Evolutionary conservation across 495 filamentous ascomycete species (phyloP), one percentile per base, ranked within the genome.

Genomic region (Aspergillus leporis): DNA sequence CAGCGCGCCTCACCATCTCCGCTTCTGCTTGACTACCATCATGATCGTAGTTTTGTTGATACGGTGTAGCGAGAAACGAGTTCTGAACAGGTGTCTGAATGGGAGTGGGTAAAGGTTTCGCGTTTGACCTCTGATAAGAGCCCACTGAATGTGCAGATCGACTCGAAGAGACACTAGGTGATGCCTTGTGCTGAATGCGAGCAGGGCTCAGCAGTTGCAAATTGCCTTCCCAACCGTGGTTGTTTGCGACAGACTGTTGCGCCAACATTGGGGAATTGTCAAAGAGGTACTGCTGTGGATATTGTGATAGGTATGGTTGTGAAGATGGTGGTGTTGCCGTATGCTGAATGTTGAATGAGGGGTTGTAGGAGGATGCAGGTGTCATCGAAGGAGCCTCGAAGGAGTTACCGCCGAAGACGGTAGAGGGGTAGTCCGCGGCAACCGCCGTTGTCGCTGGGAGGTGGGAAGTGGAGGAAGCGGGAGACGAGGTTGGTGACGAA

Each of bases 1-100:
- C 70, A 31, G 78, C 79, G 48, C 75, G 78, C 72, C 81, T 79
- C 80, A 85, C 81, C 46, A 74, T 66, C 58, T 85, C 81, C 10
- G 76, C 71, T 19, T 80, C 70, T 48, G 73, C 69, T 66, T 71
- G 68, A 51, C 64, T 70, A 58, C 71, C 73, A 76, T 81, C 72
- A 19, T 78, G 69, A 1, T 78, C 79, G 68, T 76, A 79, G 61
- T 74, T 75, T 55, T 82, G 78, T 60, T 80, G 82, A 19, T 75
- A 69, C 40, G 72, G 68, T 0, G 75, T 14, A 18, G 38, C 70
- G 22, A 81, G 54, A 56, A 78, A 76, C 18, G 74, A 74, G 54
- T 76, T 73, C 61, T 78, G 77, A 21, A 74, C 52, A 0, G 76
- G 77, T 4, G 80, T 81, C 46, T 76, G 73, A 38, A 74, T 74